Conservation (phyloP, 2,329 filamentous ascomycete species). For the Colletotrichum sp. region DNA sequence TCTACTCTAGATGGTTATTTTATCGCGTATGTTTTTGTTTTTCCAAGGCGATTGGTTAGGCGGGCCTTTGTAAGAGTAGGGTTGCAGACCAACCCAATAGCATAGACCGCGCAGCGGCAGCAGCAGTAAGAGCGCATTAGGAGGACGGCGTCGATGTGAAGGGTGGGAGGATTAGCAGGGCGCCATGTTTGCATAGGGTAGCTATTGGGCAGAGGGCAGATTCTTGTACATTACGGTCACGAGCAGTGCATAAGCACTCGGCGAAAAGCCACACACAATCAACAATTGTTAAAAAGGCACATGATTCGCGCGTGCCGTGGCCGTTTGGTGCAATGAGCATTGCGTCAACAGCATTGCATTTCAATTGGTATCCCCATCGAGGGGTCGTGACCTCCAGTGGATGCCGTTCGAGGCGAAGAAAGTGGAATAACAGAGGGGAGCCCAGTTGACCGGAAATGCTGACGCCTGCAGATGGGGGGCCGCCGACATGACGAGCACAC, state of each 20-base stretch:
- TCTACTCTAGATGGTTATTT: slow-evolving; percentile 18
- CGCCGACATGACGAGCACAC: background rate
- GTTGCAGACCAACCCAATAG: background rate
- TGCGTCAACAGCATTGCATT: background rate
- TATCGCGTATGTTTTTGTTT: background rate
- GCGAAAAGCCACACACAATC: background rate
- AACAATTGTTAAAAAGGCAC: background rate
- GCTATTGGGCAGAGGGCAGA: slow-evolving; percentile 1
- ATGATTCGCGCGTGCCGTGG: background rate
- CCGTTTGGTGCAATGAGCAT: background rate
- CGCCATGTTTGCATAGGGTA: background rate
- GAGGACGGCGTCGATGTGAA: background rate
- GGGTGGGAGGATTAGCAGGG: background rate
- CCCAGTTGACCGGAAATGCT: slow-evolving; percentile 6
- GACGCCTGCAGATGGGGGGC: slow-evolving; percentile 7
- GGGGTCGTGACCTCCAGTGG: background rate
- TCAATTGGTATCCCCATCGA: slow-evolving; percentile 1
- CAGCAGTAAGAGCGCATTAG: background rate
- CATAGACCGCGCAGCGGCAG: slow-evolving; percentile 5
- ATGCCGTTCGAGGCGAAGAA: slow-evolving; percentile 14
- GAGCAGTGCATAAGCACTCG: background rate
- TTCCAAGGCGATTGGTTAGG: background rate
- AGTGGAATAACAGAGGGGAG: background rate
- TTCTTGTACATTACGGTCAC: slow-evolving; percentile 13
- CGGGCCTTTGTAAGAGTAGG: slow-evolving; percentile 19